Evolutionary conservation across 768 basidiomycete species (phyloP).

Genomic region (Boletales sp.): DNA sequence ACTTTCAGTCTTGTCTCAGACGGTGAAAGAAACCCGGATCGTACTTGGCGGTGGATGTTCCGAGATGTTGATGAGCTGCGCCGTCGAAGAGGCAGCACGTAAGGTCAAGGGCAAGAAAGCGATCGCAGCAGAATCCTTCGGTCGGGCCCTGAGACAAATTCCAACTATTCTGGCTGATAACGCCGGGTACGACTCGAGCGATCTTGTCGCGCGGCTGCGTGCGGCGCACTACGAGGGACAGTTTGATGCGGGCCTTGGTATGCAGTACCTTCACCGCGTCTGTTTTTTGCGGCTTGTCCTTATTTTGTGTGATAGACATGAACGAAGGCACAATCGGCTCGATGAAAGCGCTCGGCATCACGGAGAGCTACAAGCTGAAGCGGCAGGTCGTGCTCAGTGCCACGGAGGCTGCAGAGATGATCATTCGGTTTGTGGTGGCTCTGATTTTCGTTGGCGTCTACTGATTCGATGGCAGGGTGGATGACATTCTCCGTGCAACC

Average conservation of each 20-base stretch:
- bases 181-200: constrained; percentile 96
- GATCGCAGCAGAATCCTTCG: constrained; percentile 91
- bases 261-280: constrained; percentile 22
- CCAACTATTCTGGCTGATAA: constrained; percentile 97
- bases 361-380: constrained; percentile 98
- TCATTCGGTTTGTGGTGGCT: constrained; percentile 64
- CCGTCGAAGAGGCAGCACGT: constrained; percentile 84
- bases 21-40: constrained; percentile 93
- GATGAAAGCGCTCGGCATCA: constrained; percentile 85
- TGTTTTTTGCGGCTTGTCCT: neutral
- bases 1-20: constrained; percentile 94
- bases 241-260: constrained; percentile 83
- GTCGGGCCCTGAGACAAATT: constrained; percentile 85
- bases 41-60: constrained; percentile 96
- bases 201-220: constrained; percentile 83
- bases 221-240: constrained; percentile 94
- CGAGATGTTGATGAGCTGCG: constrained; percentile 97
- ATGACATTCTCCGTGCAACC: constrained; percentile 84
- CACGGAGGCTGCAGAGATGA: constrained; percentile 98
- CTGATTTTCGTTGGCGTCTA: neutral
- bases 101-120: constrained; percentile 92
- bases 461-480: constrained; percentile 54
- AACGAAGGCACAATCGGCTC: constrained; percentile 78
- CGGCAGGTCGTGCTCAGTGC: constrained; percentile 92
- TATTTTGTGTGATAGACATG: constrained; percentile 62